Conservation (phyloP, 2,329 filamentous ascomycete species). For the Curvularia sp. region DNA sequence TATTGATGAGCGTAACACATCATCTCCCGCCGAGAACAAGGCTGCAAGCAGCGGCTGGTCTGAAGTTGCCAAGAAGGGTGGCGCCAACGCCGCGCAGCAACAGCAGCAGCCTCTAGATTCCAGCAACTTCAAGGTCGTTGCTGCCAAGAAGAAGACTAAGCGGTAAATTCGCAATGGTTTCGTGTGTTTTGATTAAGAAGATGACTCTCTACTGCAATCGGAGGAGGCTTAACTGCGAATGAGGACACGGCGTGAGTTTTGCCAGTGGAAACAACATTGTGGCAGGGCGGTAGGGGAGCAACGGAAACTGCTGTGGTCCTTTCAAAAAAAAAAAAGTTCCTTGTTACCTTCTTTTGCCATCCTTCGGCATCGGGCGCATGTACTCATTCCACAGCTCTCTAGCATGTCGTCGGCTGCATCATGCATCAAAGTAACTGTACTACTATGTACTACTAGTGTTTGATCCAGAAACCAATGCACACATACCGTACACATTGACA, state of each 20-base stretch:
- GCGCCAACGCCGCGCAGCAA: slow-evolving; percentile 56
- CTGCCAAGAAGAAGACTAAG: slow-evolving; percentile 84
- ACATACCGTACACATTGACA: background rate
- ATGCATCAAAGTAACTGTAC: background rate
- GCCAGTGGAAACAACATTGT: background rate
- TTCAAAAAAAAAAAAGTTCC: background rate
- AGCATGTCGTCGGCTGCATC: background rate
- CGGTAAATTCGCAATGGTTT: slow-evolving; percentile 30
- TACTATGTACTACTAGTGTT: background rate
- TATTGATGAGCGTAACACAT: slow-evolving; percentile 70
- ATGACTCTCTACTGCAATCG: background rate
- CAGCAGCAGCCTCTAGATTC: slow-evolving; percentile 52
- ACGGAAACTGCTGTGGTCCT: background rate
- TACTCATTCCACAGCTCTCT: background rate
- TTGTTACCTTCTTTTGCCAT: background rate
- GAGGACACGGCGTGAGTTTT: background rate
- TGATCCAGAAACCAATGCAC: background rate
- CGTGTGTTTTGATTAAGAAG: background rate
- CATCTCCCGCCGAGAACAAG: slow-evolving; percentile 56
- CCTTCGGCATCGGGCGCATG: background rate
- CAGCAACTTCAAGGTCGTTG: slow-evolving; percentile 86
- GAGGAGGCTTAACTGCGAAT: background rate
- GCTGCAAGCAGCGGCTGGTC: slow-evolving; percentile 77
- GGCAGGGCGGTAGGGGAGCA: background rate
- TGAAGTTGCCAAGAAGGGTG: slow-evolving; percentile 97